Base-by-base conservation (phyloP, 495 filamentous ascomycete genomes). In the Xylaria cubensis region DNA sequence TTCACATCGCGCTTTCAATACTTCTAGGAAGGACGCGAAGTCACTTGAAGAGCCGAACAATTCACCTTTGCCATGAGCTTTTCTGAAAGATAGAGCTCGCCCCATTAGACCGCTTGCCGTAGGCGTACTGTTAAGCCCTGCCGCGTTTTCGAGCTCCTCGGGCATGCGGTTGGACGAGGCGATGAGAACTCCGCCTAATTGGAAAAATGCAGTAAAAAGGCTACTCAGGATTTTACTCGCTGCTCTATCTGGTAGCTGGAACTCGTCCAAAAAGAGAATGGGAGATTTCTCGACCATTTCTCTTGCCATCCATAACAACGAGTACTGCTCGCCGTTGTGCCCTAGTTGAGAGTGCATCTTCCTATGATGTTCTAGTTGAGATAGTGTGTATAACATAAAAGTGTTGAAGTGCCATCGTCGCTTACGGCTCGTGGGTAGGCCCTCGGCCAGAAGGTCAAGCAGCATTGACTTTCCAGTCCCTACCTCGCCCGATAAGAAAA, bases 121-220 rank as follows among this genome's bases (percentile, higher is more conserved):
- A 0, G 89, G 88, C 10, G 85, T 79, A 12, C 80, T 72, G 74
- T 89, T 86, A 44, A 87, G 80, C 0, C 91, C 91, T 0, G 86
- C 86, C 1, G 91, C 91, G 69, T 90, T 92, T 34, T 89, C 89
- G 59, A 94, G 78, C 73, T 92, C 91, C 69, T 93, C 90, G 0
- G 91, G 90, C 88, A 92, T 90, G 44, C 92, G 85, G 77, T 93
- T 94, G 5, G 89, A 91, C 1, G 90, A 92, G 2, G 90, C 91
- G 62, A 93, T 82, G 6, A 94, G 82, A 7, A 93, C 92, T 36
- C 92, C 92, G 0, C 92, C 92, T 5, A 93, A 81, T 64, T 92
- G 90, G 74, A 93, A 93, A 77, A 93, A 93, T 9, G 84, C 82
- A n/a, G 90, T 90, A 72, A 93, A 87, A 24, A 93, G 82, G 74